Evolutionary conservation across 2,329 filamentous ascomycete genomes (phyloP).

Genomic region (Apiospora hydei): DNA sequence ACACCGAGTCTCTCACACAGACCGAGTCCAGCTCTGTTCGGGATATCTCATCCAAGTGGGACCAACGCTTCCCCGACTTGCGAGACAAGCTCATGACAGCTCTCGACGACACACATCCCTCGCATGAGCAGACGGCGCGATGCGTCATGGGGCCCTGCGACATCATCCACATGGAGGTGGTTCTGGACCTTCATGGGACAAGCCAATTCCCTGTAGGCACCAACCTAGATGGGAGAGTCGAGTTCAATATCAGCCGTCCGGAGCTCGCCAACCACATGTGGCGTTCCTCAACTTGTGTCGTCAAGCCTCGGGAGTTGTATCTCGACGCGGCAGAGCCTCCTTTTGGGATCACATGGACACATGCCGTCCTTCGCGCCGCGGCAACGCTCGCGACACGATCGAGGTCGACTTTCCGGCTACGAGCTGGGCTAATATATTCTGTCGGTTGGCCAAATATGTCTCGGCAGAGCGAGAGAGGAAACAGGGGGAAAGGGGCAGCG

Average conservation of each 20-base stretch:
- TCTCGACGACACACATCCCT: conserved; percentile 52
- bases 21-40: conserved; percentile 63
- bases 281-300: conserved; percentile 66
- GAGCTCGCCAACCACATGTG: conserved; percentile 63
- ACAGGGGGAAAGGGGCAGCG: conserved; percentile 29
- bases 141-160: conserved; percentile 55
- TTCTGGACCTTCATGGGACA: conserved; percentile 64
- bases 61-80: conserved; percentile 64
- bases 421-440: conserved; percentile 65
- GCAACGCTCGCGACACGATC: conserved; percentile 48
- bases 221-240: conserved; percentile 65
- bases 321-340: conserved; percentile 48
- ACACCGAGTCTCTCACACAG: conserved; percentile 61
- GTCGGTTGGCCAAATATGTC: conserved; percentile 61
- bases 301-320: conserved; percentile 63
- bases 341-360: conserved; percentile 57
- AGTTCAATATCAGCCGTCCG: conserved; percentile 63
- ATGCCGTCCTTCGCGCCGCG: conserved; percentile 44
- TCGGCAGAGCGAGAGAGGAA: conserved; percentile 42
- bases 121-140: conserved; percentile 42
- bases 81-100: conserved; percentile 57
- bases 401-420: conserved; percentile 65
- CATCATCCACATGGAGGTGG: conserved; percentile 68
- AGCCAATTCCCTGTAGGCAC: conserved; percentile 65
- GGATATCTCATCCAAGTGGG: conserved; percentile 63